Evolutionary conservation across 208 protist species (phyloP), one percentile per base, ranked within the genome.

Genomic region (Acanthamoeba sp.): DNA sequence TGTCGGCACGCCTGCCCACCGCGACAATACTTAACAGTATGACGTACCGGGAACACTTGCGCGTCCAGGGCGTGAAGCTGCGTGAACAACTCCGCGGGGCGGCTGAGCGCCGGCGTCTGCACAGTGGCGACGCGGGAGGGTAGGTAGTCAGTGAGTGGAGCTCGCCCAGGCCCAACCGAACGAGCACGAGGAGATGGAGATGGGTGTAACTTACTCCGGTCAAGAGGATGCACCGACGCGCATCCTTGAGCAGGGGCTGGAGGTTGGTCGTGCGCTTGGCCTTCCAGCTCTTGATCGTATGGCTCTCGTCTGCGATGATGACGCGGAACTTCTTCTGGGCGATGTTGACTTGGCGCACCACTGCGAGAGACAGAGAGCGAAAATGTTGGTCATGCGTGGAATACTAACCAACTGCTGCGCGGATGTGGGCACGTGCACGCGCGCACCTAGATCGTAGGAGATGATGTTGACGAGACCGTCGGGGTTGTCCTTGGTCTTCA

Each of bases 221-320:
- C 12, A 99, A 95, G 18, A 99, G 95, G 69, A 99, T 91, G 27
- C 98, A 96, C 45, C 98, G 96, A 0, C 95, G 92, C 18, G 98
- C 97, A 27, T 82, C 93, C 29, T 97, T 92, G 87, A 99, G 97
- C 22, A 99, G 69, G 57, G 96, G 96, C n/a, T 98, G 95, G 18
- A 99, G 96, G 29, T 93, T 78, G 69, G 98, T 92, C 14, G 98
- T 97, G n/a, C 98, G 96, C 87, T 99, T 64, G 62, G 96, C 93
- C 29, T 97, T 97, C 0, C 94, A 95, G 42, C 96, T 97, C 91
- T 99, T 99, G 85, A 99, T 98, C 91, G 97, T 98, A 97, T 99
- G 99, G 18, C 97, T 98, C 97, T 99, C 99, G 96, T 99, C 99
- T 27, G 98, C 94, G 38, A 99, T 98, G 16, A 99, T 98, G 1